Evolutionary conservation across 805 yeast genomes (phyloP).

Genomic region (Allodekkera sacchari): DNA sequence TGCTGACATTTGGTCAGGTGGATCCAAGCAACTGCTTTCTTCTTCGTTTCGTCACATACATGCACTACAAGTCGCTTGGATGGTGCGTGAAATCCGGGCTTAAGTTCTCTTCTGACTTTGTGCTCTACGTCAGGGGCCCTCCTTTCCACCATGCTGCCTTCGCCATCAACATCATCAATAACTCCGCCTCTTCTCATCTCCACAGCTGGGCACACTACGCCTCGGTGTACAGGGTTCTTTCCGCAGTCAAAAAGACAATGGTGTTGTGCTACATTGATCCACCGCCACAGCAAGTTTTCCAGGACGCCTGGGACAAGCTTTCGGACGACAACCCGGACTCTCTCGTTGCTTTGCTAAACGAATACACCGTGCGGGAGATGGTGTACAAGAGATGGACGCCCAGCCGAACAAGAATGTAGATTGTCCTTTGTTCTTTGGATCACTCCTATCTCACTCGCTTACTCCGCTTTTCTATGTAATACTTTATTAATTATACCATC

Average conservation of each 20-base stretch:
- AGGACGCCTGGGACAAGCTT: constrained; percentile 7
- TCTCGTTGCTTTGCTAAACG: constrained; percentile 27
- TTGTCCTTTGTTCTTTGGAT: neutral
- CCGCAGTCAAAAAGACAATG: constrained; percentile 77
- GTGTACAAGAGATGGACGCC: constrained; percentile 81
- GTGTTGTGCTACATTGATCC: constrained; percentile 59
- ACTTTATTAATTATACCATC: neutral
- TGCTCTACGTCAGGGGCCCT: constrained; percentile 85
- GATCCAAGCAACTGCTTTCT: constrained; percentile 33
- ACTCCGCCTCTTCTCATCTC: constrained; percentile 1
- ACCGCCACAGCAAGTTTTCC: constrained; percentile 32
- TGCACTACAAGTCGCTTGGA: constrained; percentile 79
- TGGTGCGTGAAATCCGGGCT: constrained; percentile 94
- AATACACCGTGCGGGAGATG: constrained; percentile 50
- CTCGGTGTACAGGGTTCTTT: constrained; percentile 68
- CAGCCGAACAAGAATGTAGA: constrained; percentile 72
- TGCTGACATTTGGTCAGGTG: constrained; percentile 7
- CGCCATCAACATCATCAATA: constrained; percentile 35
- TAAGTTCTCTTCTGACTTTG: constrained; percentile 83
- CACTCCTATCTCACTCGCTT: neutral
- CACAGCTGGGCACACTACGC: constrained; percentile 51
- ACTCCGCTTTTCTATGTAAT: neutral
- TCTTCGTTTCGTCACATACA: constrained; percentile 63
- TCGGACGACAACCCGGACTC: constrained; percentile 8
- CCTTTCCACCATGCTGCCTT: constrained; percentile 93